Evolutionary conservation across 176 grass and related monocot genomes (phyloP).

Genomic region (Musa troglodytarum): DNA sequence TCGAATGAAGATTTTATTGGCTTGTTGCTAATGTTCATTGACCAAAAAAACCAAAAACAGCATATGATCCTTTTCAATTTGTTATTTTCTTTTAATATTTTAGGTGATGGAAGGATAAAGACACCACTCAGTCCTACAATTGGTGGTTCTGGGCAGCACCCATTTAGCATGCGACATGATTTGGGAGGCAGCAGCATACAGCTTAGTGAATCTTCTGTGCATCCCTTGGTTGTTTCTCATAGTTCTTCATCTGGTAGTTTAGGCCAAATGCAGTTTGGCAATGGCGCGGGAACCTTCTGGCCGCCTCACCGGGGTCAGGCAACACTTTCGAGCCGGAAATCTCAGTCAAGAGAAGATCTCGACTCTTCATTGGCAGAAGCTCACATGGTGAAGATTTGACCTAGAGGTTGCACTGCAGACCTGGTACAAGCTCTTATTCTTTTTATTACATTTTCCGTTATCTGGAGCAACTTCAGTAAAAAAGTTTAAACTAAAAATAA

Average conservation of each 20-base stretch:
- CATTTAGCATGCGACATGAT: conserved; percentile 65
- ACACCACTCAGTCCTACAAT: conserved; percentile 87
- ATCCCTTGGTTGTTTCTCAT: conserved; percentile 54
- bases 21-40: not conserved
- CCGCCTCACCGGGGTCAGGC: conserved; percentile 64
- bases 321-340: conserved; percentile 80
- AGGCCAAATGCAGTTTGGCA: conserved; percentile 86
- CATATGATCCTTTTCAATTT: not conserved
- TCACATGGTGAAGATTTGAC: conserved; percentile 70
- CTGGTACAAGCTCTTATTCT: conserved; percentile 12
- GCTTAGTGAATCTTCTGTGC: conserved; percentile 69
- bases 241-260: conserved; percentile 94
- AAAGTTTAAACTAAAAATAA: not conserved
- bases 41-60: not conserved
- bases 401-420: not conserved
- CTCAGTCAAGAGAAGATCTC: conserved; percentile 95
- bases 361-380: conserved; percentile 58
- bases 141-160: conserved; percentile 64
- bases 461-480: not conserved
- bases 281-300: conserved; percentile 38
- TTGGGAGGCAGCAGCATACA: conserved; percentile 58
- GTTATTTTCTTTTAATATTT: conserved; percentile 12
- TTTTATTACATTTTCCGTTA: not conserved
- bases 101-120: conserved; percentile 76
- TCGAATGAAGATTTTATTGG: not conserved